Evolutionary conservation across 1,284 basidiomycete genomes (phyloP), one percentile per base, ranked within the genome.

Genomic region (Papiliotrema fonsecae): DNA sequence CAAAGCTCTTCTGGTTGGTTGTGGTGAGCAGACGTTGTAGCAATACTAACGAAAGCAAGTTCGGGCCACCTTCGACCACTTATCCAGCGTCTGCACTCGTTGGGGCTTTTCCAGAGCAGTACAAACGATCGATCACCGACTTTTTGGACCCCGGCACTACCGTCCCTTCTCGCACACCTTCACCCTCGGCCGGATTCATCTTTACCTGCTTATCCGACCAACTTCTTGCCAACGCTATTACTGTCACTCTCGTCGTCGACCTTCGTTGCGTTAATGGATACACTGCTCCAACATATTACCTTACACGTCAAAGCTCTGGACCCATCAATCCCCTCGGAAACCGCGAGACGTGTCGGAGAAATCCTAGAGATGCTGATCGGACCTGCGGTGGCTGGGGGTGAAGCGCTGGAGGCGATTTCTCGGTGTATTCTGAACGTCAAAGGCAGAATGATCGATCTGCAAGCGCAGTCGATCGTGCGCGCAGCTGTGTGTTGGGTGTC

Each of bases 151-250:
- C 47, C 67, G 0, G 54, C 70, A 9, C 51, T 71, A 10, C 70
- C 67, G 1, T 45, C 51, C 37, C 39, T 62, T 72, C 44, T 65
- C 61, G 30, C 75, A 76, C 38, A 65, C 81, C 43, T 76, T 71
- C 27, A 83, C 78, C 62, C 77, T 22, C 43, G 55, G 42, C n/a
- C 55, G 9, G 16, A 51, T 35, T 54, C 78, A 82, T 26, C 81
- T 79, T 36, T 90, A 52, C 81, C 82, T 6, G 57, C 77, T 55
- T 73, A 44, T 77, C 81, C 37, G 63, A 65, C 13, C 67, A 46
- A 25, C 74, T 40, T 78, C 77, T 42, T 82, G 78, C 4, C 85
- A 81, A 52, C 77, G 78, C 26, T 88, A 80, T 6, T 91, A 82
- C 75, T 88, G 81, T 68, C 67, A 64, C 38, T 75, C 70, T 13